These are phyloP conservation scores for Conringia planisiliqua DNA, from an alignment of 345 rosid genomes.

Conservation along the genomic window DNA sequence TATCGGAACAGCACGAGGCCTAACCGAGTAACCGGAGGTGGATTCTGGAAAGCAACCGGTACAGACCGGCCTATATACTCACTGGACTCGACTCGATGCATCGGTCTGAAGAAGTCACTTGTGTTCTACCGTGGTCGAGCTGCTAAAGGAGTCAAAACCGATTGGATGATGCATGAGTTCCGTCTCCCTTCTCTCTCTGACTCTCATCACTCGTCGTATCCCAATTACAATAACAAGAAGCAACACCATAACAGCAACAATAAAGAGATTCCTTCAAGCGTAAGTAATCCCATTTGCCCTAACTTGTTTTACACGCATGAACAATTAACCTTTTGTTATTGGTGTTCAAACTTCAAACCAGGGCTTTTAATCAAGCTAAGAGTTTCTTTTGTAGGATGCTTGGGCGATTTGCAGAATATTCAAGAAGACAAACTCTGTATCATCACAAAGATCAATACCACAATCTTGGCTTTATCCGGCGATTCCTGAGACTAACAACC, in stretches of 20 bases:
- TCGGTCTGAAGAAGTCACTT: conserved; percentile 87
- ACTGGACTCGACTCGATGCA: conserved; percentile 63
- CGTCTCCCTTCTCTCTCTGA: conserved; percentile 71
- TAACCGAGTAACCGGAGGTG: conserved; percentile 88
- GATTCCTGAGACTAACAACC: conserved; percentile 7
- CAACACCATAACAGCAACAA: conserved; percentile 14
- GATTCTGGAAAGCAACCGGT: conserved; percentile 98
- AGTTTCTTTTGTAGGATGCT: conserved; percentile 53
- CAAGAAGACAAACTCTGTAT: conserved; percentile 67
- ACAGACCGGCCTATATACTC: conserved; percentile 96
- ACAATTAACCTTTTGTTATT: not conserved
- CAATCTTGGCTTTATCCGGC: conserved; percentile 44
- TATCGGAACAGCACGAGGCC: conserved; percentile 91
- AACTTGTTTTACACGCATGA: not conserved
- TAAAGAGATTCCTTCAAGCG: conserved; percentile 64
- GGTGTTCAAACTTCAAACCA: not conserved
- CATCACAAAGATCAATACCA: conserved; percentile 64
- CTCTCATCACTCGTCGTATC: conserved; percentile 31
- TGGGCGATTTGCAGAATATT: conserved; percentile 99
- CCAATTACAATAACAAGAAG: conserved; percentile 20
- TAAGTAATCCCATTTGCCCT: conserved; percentile 26
- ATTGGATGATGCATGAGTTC: conserved; percentile 99
- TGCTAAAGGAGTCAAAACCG: conserved; percentile 87
- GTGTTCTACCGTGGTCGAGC: conserved; percentile 95
- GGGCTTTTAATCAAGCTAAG: too few species aligned